Evolutionary conservation across 805 yeast genomes (phyloP).

Genomic region (Ogataea angusta): DNA sequence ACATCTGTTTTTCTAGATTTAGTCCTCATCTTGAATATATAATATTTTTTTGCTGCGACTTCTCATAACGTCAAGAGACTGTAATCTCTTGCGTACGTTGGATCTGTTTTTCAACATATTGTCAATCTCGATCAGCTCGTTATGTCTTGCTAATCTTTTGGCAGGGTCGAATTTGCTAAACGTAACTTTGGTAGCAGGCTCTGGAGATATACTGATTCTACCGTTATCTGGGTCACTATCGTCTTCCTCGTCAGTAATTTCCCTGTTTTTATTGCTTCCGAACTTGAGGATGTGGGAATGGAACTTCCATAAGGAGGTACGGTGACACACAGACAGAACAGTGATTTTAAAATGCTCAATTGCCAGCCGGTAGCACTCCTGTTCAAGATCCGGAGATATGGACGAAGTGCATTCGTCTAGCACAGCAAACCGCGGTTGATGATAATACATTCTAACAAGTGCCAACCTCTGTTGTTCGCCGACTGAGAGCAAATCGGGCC

Average conservation of each 20-base stretch:
- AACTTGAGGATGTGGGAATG: conserved; percentile 80
- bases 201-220: conserved; percentile 21
- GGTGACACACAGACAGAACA: conserved; percentile 84
- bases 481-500: conserved; percentile 85
- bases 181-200: conserved; percentile 12
- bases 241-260: conserved; percentile 5
- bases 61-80: conserved; percentile 44
- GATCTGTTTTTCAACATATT: conserved; percentile 69
- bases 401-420: conserved; percentile 95
- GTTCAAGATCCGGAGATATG: conserved; percentile 87
- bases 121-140: conserved; percentile 71
- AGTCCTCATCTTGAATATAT: conserved; percentile 25
- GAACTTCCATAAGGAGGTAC: conserved; percentile 90
- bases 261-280: conserved; percentile 3
- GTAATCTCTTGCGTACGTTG: conserved; percentile 59
- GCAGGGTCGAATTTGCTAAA: conserved; percentile 67
- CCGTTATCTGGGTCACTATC: background rate
- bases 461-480: conserved; percentile 95
- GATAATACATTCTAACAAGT: conserved; percentile 89
- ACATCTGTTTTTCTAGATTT: conserved; percentile 40
- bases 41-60: conserved; percentile 17
- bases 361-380: conserved; percentile 82
- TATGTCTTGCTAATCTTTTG: conserved; percentile 68
- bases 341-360: conserved; percentile 70
- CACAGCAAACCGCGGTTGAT: conserved; percentile 89